Evolutionary conservation across 768 basidiomycete species (phyloP).

Genomic region (Mycena latifolia): DNA sequence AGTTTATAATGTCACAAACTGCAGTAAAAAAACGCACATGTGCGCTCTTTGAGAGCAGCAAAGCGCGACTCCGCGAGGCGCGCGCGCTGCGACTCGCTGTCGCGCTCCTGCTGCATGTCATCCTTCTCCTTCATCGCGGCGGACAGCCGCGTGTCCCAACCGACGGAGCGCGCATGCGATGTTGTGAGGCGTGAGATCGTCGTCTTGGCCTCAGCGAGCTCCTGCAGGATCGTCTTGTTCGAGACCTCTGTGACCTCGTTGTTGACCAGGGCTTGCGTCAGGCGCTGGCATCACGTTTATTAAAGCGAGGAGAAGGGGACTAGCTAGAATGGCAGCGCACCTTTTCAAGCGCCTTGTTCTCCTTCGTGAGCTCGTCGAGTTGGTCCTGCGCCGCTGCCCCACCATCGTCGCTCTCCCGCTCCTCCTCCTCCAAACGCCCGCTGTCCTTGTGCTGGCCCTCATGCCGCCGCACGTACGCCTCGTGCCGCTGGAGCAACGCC

Average conservation of each 20-base stretch:
- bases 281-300: constrained; percentile 59
- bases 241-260: constrained; percentile 86
- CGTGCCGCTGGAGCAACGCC: constrained; percentile 87
- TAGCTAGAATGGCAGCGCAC: constrained; percentile 48
- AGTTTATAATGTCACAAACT: background rate
- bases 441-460: constrained; percentile 48
- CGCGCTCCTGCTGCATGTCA: constrained; percentile 87
- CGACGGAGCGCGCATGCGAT: constrained; percentile 77
- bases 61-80: constrained; percentile 76
- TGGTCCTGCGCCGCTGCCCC: constrained; percentile 46
- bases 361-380: constrained; percentile 57
- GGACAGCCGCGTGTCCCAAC: constrained; percentile 76
- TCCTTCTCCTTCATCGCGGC: constrained; percentile 81
- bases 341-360: constrained; percentile 74
- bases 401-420: constrained; percentile 13
- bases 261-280: constrained; percentile 80
- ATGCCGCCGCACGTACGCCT: constrained; percentile 83
- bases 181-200: constrained; percentile 76
- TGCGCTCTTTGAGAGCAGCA: constrained; percentile 73
- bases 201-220: constrained; percentile 79
- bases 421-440: constrained; percentile 33
- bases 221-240: constrained; percentile 77
- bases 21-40: constrained; percentile 55
- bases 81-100: constrained; percentile 76
- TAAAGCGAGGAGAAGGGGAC: background rate